These are phyloP conservation scores for Daldinia decipiens DNA, from an alignment of 495 filamentous ascomycete species.

Conservation along the genomic window DNA sequence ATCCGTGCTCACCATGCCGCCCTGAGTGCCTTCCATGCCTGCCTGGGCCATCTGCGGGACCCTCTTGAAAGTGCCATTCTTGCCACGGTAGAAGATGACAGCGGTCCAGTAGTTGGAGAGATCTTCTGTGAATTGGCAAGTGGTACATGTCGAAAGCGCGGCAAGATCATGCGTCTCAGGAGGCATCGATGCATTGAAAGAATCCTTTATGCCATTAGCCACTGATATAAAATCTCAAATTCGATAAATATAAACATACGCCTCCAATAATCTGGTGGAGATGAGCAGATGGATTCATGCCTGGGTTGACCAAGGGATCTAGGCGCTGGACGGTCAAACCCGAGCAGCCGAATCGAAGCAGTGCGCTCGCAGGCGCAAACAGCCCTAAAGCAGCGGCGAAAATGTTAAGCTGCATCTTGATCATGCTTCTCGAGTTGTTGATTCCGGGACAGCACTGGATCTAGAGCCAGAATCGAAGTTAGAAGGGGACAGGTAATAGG, in stretches of 20 bases:
- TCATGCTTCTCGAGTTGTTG: not conserved
- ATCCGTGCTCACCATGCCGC: constrained; percentile 47
- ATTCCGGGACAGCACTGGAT: not conserved
- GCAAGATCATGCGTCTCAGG: constrained; percentile 47
- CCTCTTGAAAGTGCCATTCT: constrained; percentile 53
- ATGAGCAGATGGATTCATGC: constrained; percentile 53
- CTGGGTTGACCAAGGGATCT: constrained; percentile 55
- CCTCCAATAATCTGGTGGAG: constrained; percentile 59
- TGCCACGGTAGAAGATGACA: constrained; percentile 51
- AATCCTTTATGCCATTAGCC: constrained; percentile 39
- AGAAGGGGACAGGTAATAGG: constrained; percentile 24
- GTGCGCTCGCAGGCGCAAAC: constrained; percentile 54
- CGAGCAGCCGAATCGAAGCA: constrained; percentile 59
- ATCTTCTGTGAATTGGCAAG: constrained; percentile 54
- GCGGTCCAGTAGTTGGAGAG: constrained; percentile 60
- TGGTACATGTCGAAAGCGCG: constrained; percentile 52
- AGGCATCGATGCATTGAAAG: constrained; percentile 53
- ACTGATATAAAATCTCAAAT: not conserved
- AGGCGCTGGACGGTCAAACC: constrained; percentile 57
- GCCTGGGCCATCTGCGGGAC: constrained; percentile 56
- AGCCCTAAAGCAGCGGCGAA: constrained; percentile 57
- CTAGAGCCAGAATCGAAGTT: constrained; percentile 4
- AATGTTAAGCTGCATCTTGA: constrained; percentile 54
- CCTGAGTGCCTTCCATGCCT: constrained; percentile 54
- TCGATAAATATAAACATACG: constrained; percentile 61